phyloP scores from a whole-genome alignment of 2,329 filamentous ascomycete genomes.

The Emergomyces orientalis region DNA sequence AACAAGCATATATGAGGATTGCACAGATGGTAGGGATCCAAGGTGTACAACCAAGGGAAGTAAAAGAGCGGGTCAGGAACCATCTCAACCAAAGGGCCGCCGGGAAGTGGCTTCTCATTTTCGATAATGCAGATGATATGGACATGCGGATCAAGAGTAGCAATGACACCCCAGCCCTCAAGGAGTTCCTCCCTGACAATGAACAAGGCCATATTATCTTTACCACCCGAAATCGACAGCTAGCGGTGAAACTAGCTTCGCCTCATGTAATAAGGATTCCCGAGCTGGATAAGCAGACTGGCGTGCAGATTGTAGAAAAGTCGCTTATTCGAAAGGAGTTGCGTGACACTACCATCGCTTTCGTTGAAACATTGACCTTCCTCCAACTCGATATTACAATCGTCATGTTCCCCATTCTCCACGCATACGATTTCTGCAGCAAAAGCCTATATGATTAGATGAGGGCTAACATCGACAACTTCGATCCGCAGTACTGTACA shows the following conservation, averaged over 20 bases:
- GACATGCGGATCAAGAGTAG: slow-evolving; percentile 14
- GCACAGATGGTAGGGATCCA: slow-evolving; percentile 12
- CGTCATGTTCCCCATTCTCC: too few relatives aligned
- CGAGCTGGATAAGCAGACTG: neutral
- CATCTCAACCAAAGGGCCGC: slow-evolving; percentile 14
- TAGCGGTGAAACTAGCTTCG: neutral
- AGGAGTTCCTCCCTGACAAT: slow-evolving; percentile 16
- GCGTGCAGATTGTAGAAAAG: neutral
- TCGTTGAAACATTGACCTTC: neutral
- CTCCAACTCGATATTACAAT: neutral
- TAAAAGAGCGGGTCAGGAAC: neutral
- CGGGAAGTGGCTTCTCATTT: slow-evolving; percentile 20
- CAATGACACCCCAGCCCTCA: slow-evolving; percentile 8
- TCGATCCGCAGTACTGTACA: too few relatives aligned
- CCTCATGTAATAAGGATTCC: neutral
- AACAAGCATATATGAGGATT: slow-evolving; percentile 19
- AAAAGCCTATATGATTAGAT: too few relatives aligned
- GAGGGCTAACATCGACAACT: too few relatives aligned
- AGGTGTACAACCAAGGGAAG: neutral
- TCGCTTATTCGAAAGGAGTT: neutral
- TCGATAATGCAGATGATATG: slow-evolving; percentile 22
- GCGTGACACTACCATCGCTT: neutral
- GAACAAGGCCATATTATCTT: slow-evolving; percentile 17
- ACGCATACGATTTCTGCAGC: too few relatives aligned
- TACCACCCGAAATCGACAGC: slow-evolving; percentile 17